These are phyloP conservation scores for Senna tora DNA, from an alignment of 306 rosid species.

Conservation along the genomic window DNA sequence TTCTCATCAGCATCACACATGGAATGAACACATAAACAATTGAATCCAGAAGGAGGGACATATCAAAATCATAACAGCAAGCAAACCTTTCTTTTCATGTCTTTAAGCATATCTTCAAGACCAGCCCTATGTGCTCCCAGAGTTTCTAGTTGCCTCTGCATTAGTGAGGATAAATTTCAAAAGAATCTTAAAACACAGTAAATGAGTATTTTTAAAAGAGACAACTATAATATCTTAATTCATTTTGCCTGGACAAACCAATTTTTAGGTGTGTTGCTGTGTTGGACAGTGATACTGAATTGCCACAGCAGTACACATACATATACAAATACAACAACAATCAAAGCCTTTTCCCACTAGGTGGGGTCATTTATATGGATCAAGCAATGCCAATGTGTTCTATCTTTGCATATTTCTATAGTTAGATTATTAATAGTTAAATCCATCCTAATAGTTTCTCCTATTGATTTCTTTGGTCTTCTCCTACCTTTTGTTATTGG, in stretches of 20 bases:
- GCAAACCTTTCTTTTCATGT: slow-evolving; percentile 94
- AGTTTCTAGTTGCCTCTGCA: slow-evolving; percentile 93
- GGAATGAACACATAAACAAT: not conserved
- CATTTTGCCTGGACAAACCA: not conserved
- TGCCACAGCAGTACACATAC: not conserved
- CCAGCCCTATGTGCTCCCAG: slow-evolving; percentile 99
- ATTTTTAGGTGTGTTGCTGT: not conserved
- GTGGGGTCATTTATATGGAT: too few relatives aligned
- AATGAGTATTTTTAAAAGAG: not conserved
- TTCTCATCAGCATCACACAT: not conserved
- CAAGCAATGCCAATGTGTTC: too few relatives aligned
- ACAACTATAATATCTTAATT: not conserved
- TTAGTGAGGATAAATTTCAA: slow-evolving; percentile 42
- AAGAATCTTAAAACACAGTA: slow-evolving; percentile 28
- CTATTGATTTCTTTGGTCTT: too few relatives aligned
- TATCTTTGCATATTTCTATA: too few relatives aligned
- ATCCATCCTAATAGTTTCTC: too few relatives aligned
- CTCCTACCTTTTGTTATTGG: too few relatives aligned
- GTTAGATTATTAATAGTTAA: too few relatives aligned
- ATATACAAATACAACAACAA: too few relatives aligned
- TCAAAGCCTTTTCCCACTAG: too few relatives aligned
- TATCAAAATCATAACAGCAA: slow-evolving; percentile 1
- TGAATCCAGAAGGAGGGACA: not conserved
- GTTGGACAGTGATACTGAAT: not conserved
- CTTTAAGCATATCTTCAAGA: slow-evolving; percentile 98